Conservation (phyloP, 495 filamentous ascomycete genomes). For the Thermothielavioides terrestris region DNA sequence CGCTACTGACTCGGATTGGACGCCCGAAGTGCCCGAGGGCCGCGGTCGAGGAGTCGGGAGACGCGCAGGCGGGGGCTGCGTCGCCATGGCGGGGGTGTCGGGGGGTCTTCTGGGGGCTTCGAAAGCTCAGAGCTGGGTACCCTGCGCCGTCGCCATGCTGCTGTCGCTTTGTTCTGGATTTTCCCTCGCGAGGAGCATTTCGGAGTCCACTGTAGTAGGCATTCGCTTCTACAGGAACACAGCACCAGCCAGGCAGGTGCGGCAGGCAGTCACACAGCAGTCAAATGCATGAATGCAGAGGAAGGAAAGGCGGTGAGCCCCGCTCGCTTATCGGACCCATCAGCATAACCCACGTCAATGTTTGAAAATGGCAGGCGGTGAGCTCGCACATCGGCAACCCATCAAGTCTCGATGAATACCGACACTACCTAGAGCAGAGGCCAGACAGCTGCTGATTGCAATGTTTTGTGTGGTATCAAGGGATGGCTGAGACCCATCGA, state of each 20-base stretch:
- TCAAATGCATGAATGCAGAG: too few species aligned
- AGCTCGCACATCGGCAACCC: neutral
- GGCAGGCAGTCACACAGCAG: too few species aligned
- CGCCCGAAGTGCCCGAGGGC: conserved; percentile 7
- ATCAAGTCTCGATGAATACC: too few species aligned
- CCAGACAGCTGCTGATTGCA: too few species aligned
- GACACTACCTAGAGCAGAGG: too few species aligned
- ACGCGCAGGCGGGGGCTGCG: conserved; percentile 16
- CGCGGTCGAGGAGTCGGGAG: conserved; percentile 17
- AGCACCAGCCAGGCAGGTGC: too few species aligned
- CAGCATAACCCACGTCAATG: neutral
- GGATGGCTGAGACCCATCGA: too few species aligned
- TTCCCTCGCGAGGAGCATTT: neutral
- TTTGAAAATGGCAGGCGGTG: conserved; percentile 22
- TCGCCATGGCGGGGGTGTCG: conserved; percentile 17
- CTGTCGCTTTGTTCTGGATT: neutral
- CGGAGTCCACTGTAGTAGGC: too few species aligned
- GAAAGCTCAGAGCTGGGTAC: conserved; percentile 3
- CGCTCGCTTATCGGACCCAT: conserved; percentile 13
- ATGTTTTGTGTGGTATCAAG: too few species aligned
- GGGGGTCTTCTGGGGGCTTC: too few species aligned
- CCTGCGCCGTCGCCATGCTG: conserved; percentile 1
- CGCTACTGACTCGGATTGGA: conserved; percentile 6
- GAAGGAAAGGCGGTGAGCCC: conserved; percentile 3
- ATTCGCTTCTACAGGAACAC: too few species aligned